A percentile compares a stretch with the other conserved stretches of the same genome.
These are phyloP conservation scores for Clarireedia sp. DNA, from an alignment of 2,329 filamentous ascomycete genomes.

Conservation along the genomic window DNA sequence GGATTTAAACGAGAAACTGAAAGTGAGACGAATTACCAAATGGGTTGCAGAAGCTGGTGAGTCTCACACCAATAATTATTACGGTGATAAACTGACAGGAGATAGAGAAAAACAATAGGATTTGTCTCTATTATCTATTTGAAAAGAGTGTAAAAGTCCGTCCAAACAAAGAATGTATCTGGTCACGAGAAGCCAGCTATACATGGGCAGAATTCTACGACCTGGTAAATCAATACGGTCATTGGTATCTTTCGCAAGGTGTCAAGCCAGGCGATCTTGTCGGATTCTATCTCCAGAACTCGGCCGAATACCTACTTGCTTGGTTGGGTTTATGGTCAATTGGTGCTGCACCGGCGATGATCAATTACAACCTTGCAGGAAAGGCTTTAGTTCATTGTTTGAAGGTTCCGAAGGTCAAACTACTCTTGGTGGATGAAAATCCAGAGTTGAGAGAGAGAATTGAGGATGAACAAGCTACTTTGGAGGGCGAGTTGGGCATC, in stretches of 20 bases:
- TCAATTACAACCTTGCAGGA: conserved; percentile 61
- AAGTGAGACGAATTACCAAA: conserved; percentile 35
- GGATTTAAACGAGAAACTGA: conserved; percentile 46
- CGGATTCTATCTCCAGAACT: conserved; percentile 59
- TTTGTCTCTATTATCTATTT: conserved; percentile 60
- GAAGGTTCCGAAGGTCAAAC: conserved; percentile 44
- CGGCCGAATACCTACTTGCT: conserved; percentile 57
- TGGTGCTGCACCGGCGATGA: conserved; percentile 60
- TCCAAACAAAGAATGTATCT: conserved; percentile 52
- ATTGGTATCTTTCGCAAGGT: conserved; percentile 52
- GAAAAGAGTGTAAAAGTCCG: conserved; percentile 45
- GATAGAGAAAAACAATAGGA: conserved; percentile 35
- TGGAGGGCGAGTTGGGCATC: conserved; percentile 42
- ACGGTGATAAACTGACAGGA: background rate
- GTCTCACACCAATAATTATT: conserved; percentile 15
- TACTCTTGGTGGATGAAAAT: conserved; percentile 53
- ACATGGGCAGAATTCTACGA: conserved; percentile 50
- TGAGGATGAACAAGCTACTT: conserved; percentile 45
- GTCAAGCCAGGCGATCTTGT: conserved; percentile 54
- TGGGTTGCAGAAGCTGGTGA: conserved; percentile 42
- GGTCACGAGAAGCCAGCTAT: conserved; percentile 55
- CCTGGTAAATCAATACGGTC: conserved; percentile 51
- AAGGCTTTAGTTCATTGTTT: conserved; percentile 60
- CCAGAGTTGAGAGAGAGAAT: conserved; percentile 43
- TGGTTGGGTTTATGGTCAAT: conserved; percentile 59